Evolutionary conservation across 306 rosid species (phyloP).

Genomic region (Cicer cuneatum): DNA sequence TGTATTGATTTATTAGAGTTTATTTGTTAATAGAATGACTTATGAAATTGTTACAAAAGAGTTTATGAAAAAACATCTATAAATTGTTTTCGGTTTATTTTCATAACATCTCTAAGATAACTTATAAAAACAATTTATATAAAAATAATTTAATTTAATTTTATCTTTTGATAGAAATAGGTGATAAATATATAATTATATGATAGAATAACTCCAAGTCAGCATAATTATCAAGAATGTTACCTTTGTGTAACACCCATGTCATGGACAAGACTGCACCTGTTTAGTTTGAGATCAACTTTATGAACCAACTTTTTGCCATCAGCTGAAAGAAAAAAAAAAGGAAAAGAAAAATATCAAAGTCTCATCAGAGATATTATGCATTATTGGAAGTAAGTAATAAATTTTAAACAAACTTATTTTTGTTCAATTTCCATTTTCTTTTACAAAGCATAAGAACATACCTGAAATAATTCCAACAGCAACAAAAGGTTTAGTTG

Average conservation of each 20-base stretch:
- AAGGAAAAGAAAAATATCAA: background rate
- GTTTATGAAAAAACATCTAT: too few relatives aligned
- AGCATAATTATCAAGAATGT: background rate
- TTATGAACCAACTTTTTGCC: constrained; percentile 63
- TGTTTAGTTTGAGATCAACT: constrained; percentile 61
- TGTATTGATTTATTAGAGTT: too few relatives aligned
- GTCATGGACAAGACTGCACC: constrained; percentile 67
- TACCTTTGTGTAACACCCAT: constrained; percentile 70
- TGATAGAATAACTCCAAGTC: background rate
- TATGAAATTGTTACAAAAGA: too few relatives aligned
- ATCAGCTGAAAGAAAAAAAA: constrained; percentile 57
- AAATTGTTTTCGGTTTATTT: too few relatives aligned
- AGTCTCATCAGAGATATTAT: too few relatives aligned
- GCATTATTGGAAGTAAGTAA: background rate
- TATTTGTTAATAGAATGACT: too few relatives aligned
- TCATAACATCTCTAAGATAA: too few relatives aligned
- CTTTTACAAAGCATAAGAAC: background rate
- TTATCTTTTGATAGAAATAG: too few relatives aligned
- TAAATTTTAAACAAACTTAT: background rate
- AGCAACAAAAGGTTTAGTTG: constrained; percentile 60
- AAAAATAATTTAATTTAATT: too few relatives aligned
- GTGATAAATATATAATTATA: too few relatives aligned
- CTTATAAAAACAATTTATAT: too few relatives aligned
- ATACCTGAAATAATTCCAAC: constrained; percentile 77
- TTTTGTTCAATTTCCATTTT: background rate